Conservation (phyloP, 768 basidiomycete species). For the Boletus reticuloceps region DNA sequence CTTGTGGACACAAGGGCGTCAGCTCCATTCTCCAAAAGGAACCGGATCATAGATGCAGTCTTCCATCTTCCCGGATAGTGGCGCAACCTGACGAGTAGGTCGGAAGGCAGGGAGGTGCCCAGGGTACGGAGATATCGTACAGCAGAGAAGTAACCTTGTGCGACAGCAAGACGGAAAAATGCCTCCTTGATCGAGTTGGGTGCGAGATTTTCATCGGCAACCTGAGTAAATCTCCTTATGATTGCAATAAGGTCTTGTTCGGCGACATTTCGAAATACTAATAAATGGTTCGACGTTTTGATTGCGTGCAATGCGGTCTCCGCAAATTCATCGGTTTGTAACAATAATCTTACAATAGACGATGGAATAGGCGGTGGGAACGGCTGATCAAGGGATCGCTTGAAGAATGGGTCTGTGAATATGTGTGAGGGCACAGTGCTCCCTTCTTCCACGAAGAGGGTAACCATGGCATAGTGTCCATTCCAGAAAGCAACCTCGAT, state of each 20-base stretch:
- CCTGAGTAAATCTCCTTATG: neutral
- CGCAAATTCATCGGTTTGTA: neutral
- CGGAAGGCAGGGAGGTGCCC: neutral
- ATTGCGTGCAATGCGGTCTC: neutral
- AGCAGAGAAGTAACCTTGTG: neutral
- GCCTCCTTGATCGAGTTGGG: neutral
- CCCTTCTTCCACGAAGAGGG: neutral
- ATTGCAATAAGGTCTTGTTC: neutral
- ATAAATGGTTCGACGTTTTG: neutral
- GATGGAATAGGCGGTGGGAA: no score
- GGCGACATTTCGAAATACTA: neutral
- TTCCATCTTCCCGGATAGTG: neutral
- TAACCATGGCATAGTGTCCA: neutral
- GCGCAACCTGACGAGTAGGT: neutral
- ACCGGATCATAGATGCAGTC: neutral
- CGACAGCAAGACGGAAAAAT: neutral
- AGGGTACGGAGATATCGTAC: neutral
- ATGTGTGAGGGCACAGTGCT: neutral
- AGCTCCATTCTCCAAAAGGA: neutral
- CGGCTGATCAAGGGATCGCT: no score
- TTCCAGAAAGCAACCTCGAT: neutral
- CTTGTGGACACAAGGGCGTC: neutral
- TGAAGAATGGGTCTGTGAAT: neutral
- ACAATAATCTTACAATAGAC: neutral
- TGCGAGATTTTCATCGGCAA: neutral